Percentiles rank a stretch among this genome's conserved stretches.
Conservation (phyloP, 2,329 filamentous ascomycete genomes). For the Daldinia sp. region DNA sequence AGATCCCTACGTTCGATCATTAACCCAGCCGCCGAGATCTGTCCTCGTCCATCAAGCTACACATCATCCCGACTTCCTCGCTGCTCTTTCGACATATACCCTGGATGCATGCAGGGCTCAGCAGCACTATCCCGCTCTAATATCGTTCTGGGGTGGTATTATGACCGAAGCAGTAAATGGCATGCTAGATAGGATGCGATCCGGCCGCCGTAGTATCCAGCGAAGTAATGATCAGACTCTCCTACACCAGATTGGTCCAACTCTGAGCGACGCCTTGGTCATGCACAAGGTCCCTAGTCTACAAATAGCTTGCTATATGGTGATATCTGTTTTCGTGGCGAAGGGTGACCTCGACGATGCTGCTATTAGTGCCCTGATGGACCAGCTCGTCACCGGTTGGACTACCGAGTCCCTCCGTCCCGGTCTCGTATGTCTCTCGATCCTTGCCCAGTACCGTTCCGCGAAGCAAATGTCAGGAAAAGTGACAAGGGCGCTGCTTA, state of each 20-base stretch:
- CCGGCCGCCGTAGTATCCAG: slow-evolving; percentile 81
- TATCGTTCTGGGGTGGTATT: slow-evolving; percentile 92
- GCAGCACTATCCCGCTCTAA: slow-evolving; percentile 79
- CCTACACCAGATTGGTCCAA: slow-evolving; percentile 72
- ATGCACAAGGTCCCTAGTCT: slow-evolving; percentile 82
- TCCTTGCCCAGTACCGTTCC: slow-evolving; percentile 83
- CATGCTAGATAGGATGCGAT: slow-evolving; percentile 81
- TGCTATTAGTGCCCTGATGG: slow-evolving; percentile 88
- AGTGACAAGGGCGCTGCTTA: slow-evolving; percentile 76
- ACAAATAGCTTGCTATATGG: slow-evolving; percentile 91
- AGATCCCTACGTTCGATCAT: slow-evolving; percentile 83
- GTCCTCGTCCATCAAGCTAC: slow-evolving; percentile 86
- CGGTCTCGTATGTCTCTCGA: slow-evolving; percentile 82
- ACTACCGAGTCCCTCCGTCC: slow-evolving; percentile 77
- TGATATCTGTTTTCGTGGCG: slow-evolving; percentile 84
- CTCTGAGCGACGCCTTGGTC: slow-evolving; percentile 81
- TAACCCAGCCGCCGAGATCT: slow-evolving; percentile 81
- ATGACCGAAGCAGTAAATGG: slow-evolving; percentile 86
- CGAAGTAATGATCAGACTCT: slow-evolving; percentile 85
- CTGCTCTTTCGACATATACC: slow-evolving; percentile 81
- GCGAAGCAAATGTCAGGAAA: slow-evolving; percentile 75
- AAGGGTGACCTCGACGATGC: slow-evolving; percentile 84
- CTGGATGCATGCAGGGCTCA: slow-evolving; percentile 77
- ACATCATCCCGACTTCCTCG: slow-evolving; percentile 81
- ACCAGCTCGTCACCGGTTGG: slow-evolving; percentile 84